phyloP scores from a whole-genome alignment of 192 early-diverging fungal species.

The Podila clonocystis region DNA sequence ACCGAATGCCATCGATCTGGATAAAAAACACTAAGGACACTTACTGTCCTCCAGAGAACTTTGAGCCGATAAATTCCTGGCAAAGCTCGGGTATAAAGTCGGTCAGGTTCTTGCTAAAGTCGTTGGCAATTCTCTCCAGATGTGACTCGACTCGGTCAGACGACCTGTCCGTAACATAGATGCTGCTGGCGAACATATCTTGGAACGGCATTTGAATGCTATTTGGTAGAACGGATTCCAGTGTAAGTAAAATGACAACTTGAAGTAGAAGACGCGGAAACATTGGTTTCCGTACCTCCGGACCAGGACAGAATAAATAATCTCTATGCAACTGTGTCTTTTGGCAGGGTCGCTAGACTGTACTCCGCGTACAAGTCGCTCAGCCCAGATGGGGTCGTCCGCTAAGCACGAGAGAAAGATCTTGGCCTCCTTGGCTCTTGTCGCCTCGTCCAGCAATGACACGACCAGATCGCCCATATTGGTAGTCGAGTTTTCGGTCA shows the following conservation, averaged over 20 bases:
- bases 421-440: slow-evolving; percentile 34
- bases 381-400: slow-evolving; percentile 50
- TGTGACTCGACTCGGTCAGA: slow-evolving; percentile 36
- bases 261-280: no score
- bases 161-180: slow-evolving; percentile 19
- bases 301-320: slow-evolving; percentile 46
- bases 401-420: slow-evolving; percentile 30
- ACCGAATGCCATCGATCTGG: neutral
- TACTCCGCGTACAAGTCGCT: slow-evolving; percentile 29
- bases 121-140: slow-evolving; percentile 27
- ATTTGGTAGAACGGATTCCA: neutral
- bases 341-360: slow-evolving; percentile 6
- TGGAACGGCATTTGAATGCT: slow-evolving; percentile 48
- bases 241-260: no score
- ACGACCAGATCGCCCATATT: slow-evolving; percentile 44
- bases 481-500: slow-evolving; percentile 12
- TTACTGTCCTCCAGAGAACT: slow-evolving; percentile 25
- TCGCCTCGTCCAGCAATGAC: slow-evolving; percentile 32
- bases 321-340: slow-evolving; percentile 40
- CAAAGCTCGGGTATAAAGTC: slow-evolving; percentile 28
- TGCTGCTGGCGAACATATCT: slow-evolving; percentile 41
- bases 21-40: neutral
- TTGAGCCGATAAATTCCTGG: slow-evolving; percentile 26
- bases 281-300: slow-evolving; percentile 26
- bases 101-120: slow-evolving; percentile 26